Evolutionary conservation across 805 yeast genomes (phyloP).

Genomic region (Kazachstania taianensis): DNA sequence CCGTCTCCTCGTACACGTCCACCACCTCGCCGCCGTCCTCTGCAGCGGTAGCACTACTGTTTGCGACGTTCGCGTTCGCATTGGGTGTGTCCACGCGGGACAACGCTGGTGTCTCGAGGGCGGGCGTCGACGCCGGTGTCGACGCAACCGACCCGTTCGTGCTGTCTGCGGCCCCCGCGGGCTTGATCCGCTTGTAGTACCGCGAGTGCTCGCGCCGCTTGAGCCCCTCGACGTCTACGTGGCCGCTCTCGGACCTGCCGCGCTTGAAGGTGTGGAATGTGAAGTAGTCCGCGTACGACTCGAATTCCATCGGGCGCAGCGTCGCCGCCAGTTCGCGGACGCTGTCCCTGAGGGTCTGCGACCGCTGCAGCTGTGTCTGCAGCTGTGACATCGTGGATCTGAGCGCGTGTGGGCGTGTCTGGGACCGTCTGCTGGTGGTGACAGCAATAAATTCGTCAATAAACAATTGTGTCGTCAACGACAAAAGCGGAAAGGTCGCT

Average conservation of each 20-base stretch:
- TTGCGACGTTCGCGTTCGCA: neutral
- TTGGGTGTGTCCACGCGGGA: neutral
- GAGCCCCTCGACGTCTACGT: slow-evolving; percentile 22
- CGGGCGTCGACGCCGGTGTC: neutral
- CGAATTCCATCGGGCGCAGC: slow-evolving; percentile 25
- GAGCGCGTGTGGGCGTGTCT: no score
- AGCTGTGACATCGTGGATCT: no score
- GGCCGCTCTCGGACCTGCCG: slow-evolving; percentile 27
- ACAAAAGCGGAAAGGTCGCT: no score
- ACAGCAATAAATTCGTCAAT: no score
- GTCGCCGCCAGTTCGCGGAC: slow-evolving; percentile 7
- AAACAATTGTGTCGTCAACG: no score
- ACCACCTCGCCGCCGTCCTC: neutral
- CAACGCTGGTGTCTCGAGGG: neutral
- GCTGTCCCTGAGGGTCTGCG: neutral
- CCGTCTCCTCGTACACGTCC: slow-evolving; percentile 1
- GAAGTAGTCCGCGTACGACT: slow-evolving; percentile 26
- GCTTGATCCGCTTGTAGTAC: slow-evolving; percentile 20
- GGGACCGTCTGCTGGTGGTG: no score
- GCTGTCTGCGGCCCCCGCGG: slow-evolving; percentile 1
- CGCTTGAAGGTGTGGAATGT: slow-evolving; percentile 20
- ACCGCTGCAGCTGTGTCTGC: no score
- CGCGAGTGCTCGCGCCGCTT: slow-evolving; percentile 21
- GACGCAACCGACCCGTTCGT: neutral
- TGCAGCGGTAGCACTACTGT: neutral